Evolutionary conservation across 23 red algal species (phyloP), one percentile per base, ranked within the genome.

Genomic region (Cyanidiococcus yangmingshanensis): DNA sequence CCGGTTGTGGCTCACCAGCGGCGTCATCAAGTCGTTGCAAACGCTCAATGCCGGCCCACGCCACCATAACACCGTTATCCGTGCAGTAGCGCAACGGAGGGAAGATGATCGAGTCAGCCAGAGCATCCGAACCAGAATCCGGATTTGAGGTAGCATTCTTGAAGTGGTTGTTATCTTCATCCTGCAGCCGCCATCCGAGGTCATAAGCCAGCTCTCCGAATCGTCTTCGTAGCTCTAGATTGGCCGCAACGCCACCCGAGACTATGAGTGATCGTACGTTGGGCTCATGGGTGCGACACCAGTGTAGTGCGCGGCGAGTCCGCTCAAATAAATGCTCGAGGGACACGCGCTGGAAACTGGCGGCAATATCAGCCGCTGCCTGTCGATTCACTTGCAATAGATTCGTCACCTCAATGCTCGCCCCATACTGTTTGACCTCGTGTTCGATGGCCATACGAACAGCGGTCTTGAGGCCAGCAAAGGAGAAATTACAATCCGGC

Each of bases 21-120:
- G 34, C 40, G 32, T 71, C 63, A 29, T 29, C 63, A 71, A 25
- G 32, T 32, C 63, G 63, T 50, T 58, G 68, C 38, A 98, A 59
- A 32, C 88, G 79, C 76, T 98, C 94, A 0, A 89, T 68, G 50
- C 77, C 94, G 34, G 94, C 88, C 94, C 94, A 98, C 21, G 84
- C 94, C 1, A 92, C 86, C 94, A 98, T 98, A 7, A 92, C 94
- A 0, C 94, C 94, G 79, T 98, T 98, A 41, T 98, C 94, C 2
- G 94, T 98, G 79, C 94, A 98, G 37, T 86, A 71, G 2, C 76
- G 24, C 15, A 79, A 63, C 0, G 88, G 84, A 21, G 94, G 88
- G 34, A 98, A 71, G 1, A 75, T 17, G 26, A 87, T 75, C 38
- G n/a, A 3, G 12, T 54, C 12, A 7, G 7, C 21, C 45, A 54